These are phyloP conservation scores for Coniochaeta prunicola DNA, from an alignment of 2,329 filamentous ascomycete genomes.

Conservation along the genomic window DNA sequence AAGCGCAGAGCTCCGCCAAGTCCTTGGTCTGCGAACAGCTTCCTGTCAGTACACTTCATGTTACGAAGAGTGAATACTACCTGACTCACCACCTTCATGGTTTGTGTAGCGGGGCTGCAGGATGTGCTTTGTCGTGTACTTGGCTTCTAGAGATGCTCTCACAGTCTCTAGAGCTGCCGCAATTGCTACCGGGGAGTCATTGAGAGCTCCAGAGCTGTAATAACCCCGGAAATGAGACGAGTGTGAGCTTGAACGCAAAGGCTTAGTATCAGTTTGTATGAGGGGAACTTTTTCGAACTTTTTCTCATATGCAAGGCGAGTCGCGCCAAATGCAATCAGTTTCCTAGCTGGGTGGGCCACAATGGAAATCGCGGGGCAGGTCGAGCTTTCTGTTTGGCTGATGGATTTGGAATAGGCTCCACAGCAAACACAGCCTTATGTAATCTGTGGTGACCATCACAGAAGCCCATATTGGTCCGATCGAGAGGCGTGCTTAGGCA, in stretches of 20 bases:
- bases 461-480: background rate
- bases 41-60: conserved; percentile 15
- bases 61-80: background rate
- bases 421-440: background rate
- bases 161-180: conserved; percentile 70
- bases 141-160: conserved; percentile 70
- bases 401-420: background rate
- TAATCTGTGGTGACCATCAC: background rate
- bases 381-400: background rate
- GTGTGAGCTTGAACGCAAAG: background rate
- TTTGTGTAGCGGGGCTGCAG: conserved; percentile 7
- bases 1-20: conserved; percentile 79
- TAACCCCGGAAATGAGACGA: background rate
- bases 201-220: conserved; percentile 24
- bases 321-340: background rate
- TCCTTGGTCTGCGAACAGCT: conserved; percentile 51
- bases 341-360: conserved; percentile 7
- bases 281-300: conserved; percentile 2
- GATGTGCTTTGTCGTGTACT: conserved; percentile 27
- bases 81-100: conserved; percentile 27
- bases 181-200: conserved; percentile 63
- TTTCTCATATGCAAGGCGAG: conserved; percentile 3
- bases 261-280: background rate
- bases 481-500: background rate
- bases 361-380: conserved; percentile 4